phyloP scores from a whole-genome alignment of 2,329 filamentous ascomycete species.

The Phialocephala subalpina region DNA sequence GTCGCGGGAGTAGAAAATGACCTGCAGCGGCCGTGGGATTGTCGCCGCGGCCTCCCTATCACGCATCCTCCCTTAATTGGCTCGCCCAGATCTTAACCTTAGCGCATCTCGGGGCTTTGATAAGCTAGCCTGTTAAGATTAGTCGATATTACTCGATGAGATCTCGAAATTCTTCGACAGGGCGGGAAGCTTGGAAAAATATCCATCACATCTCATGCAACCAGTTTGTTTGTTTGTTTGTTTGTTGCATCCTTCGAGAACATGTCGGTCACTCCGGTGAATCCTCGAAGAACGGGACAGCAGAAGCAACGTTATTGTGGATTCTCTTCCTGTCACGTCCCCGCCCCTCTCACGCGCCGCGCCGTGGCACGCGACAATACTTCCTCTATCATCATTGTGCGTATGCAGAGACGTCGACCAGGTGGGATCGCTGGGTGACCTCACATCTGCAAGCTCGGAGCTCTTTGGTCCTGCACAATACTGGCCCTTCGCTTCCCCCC shows the following conservation, averaged over 20 bases:
- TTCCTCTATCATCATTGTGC: neutral
- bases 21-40: neutral
- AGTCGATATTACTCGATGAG: conserved; percentile 13
- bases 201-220: neutral
- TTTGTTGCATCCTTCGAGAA: neutral
- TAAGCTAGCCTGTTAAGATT: neutral
- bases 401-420: neutral
- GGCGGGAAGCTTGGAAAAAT: neutral
- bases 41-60: neutral
- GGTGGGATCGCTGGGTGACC: neutral
- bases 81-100: neutral
- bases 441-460: neutral
- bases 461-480: neutral
- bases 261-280: neutral
- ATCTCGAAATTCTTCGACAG: conserved; percentile 1
- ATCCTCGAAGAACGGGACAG: neutral
- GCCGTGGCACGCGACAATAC: neutral
- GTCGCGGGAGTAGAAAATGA: neutral
- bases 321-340: neutral
- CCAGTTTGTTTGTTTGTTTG: no score
- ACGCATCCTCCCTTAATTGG: neutral
- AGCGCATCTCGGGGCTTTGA: neutral
- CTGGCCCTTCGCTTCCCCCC: neutral
- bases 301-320: neutral
- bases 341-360: neutral